Evolutionary conservation across 768 basidiomycete species (phyloP).

Genomic region (Bullera alba): DNA sequence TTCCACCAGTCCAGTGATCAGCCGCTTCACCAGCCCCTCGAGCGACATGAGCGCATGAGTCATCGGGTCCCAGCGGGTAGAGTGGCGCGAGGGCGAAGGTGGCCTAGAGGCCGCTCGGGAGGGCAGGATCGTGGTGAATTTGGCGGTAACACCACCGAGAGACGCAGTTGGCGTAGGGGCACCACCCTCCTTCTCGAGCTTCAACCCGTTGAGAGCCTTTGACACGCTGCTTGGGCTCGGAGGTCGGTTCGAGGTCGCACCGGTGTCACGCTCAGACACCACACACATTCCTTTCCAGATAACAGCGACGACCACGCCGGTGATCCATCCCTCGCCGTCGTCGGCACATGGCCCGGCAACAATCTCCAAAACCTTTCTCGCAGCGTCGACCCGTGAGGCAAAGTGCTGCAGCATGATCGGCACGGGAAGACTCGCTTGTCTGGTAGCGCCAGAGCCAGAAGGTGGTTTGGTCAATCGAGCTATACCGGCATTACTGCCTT

Average conservation of each 20-base stretch:
- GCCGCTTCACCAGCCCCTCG: conserved; percentile 40
- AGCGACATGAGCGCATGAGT: conserved; percentile 40
- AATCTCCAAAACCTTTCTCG: conserved; percentile 39
- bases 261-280: conserved; percentile 29
- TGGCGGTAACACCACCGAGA: conserved; percentile 29
- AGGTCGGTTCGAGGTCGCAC: conserved; percentile 17
- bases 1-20: conserved; percentile 36
- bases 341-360: conserved; percentile 40
- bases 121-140: conserved; percentile 41
- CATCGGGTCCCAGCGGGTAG: conserved; percentile 16
- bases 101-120: conserved; percentile 42
- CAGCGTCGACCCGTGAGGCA: conserved; percentile 37
- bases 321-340: conserved; percentile 45
- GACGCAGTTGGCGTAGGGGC: conserved; percentile 13
- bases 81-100: conserved; percentile 35
- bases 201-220: conserved; percentile 31
- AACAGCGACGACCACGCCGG: conserved; percentile 43
- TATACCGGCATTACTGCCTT: conserved; percentile 13
- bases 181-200: conserved; percentile 23
- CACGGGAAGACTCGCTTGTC: conserved; percentile 31
- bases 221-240: conserved; percentile 38
- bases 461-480: conserved; percentile 30
- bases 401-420: conserved; percentile 42
- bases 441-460: conserved; percentile 19
- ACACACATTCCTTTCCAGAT: conserved; percentile 44